Evolutionary conservation across 2,329 filamentous ascomycete species (phyloP).

Genomic region (Curvularia sp.): DNA sequence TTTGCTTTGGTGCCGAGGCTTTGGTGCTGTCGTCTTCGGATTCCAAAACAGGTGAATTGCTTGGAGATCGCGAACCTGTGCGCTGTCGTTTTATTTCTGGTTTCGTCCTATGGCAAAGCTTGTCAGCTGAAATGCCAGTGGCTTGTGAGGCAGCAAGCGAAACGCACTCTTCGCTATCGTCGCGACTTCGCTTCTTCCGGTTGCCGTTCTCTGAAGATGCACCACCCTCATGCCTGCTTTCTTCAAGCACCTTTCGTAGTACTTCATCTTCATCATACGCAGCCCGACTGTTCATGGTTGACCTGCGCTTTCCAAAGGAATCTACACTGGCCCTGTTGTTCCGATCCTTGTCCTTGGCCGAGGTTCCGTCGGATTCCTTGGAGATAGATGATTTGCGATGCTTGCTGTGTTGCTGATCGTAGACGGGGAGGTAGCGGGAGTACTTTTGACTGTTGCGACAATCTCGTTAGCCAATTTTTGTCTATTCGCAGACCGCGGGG

Average conservation of each 20-base stretch:
- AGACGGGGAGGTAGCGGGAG: slow-evolving; percentile 69
- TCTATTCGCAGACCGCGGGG: neutral
- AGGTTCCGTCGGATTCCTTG: slow-evolving; percentile 65
- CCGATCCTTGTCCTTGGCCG: slow-evolving; percentile 64
- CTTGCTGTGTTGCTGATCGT: slow-evolving; percentile 60
- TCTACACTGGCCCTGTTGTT: slow-evolving; percentile 62
- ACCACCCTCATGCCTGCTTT: slow-evolving; percentile 83
- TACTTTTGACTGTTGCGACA: slow-evolving; percentile 62
- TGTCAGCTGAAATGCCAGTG: slow-evolving; percentile 35
- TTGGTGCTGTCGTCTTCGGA: slow-evolving; percentile 72
- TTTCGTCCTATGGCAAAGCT: slow-evolving; percentile 65
- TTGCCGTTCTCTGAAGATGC: slow-evolving; percentile 62
- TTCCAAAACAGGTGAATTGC: slow-evolving; percentile 63
- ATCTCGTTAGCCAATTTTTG: slow-evolving; percentile 11
- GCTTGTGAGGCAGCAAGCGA: slow-evolving; percentile 17
- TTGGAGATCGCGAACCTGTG: slow-evolving; percentile 64
- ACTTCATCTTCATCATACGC: slow-evolving; percentile 96
- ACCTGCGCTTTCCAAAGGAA: slow-evolving; percentile 79
- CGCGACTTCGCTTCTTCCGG: slow-evolving; percentile 82
- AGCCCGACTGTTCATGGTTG: slow-evolving; percentile 96
- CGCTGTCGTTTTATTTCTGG: slow-evolving; percentile 80
- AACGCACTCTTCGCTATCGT: slow-evolving; percentile 92
- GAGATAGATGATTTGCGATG: slow-evolving; percentile 69
- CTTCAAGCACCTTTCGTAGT: slow-evolving; percentile 86
- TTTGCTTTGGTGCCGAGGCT: slow-evolving; percentile 54